Evolutionary conservation across 345 rosid species (phyloP).

Genomic region (Syzygium jambos): DNA sequence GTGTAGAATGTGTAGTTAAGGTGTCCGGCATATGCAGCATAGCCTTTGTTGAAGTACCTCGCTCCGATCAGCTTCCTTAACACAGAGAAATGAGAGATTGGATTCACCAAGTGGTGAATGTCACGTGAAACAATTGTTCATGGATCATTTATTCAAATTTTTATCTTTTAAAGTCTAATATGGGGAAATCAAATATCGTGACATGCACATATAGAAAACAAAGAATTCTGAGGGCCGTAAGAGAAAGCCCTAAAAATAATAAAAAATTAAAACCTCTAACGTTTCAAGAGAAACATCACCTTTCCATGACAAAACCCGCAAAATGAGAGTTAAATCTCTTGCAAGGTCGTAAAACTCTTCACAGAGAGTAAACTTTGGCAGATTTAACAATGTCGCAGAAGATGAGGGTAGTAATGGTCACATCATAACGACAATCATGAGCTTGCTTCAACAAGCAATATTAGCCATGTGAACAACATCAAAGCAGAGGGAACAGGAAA

Average conservation of each 20-base stretch:
- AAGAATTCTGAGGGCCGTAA: neutral
- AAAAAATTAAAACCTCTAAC: neutral
- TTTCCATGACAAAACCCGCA: neutral
- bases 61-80: conserved; percentile 39
- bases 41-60: conserved; percentile 21
- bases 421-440: neutral
- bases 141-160: neutral
- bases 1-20: neutral
- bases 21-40: neutral
- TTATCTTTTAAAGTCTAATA: neutral
- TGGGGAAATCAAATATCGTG: neutral
- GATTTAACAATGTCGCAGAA: neutral
- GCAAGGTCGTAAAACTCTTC: neutral
- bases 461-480: neutral
- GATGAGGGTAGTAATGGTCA: neutral
- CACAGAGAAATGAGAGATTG: neutral
- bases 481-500: neutral
- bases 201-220: neutral
- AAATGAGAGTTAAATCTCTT: neutral
- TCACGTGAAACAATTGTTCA: neutral
- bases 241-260: neutral
- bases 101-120: neutral
- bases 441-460: neutral
- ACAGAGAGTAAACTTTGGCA: neutral
- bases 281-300: neutral